These are phyloP conservation scores for Houttuynia cordata DNA, from an alignment of 164 flowering plant species.

Conservation along the genomic window DNA sequence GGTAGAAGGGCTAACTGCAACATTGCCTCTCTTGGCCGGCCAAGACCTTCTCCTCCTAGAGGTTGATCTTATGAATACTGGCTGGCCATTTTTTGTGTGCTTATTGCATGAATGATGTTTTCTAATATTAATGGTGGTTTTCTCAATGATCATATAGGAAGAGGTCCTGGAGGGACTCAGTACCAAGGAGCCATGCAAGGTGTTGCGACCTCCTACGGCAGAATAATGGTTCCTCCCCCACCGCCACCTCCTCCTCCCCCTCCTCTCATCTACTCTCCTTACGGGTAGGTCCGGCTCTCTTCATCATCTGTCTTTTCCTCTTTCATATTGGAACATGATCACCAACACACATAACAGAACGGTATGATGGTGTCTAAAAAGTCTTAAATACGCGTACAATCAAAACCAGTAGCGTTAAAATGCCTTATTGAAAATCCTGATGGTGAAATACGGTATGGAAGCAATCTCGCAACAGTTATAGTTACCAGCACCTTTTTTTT, in stretches of 20 bases:
- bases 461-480: too few relatives aligned
- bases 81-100: too few relatives aligned
- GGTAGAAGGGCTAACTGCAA: conserved; percentile 91
- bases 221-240: conserved; percentile 7
- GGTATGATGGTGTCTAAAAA: not conserved
- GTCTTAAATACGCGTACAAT: not conserved
- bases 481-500: too few relatives aligned
- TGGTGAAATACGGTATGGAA: too few relatives aligned
- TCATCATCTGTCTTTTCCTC: not conserved
- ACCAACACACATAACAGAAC: not conserved
- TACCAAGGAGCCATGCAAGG: conserved; percentile 9
- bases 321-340: not conserved
- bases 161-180: conserved; percentile 40
- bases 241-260: conserved; percentile 17
- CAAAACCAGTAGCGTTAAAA: too few relatives aligned
- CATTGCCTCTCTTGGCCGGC: conserved; percentile 80
- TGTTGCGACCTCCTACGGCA: conserved; percentile 3
- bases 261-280: conserved; percentile 16
- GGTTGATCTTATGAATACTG: conserved; percentile 18
- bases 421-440: too few relatives aligned
- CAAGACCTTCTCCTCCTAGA: conserved; percentile 74
- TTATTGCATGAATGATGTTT: too few relatives aligned
- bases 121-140: too few relatives aligned
- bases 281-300: conserved; percentile 12
- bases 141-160: not conserved